Evolutionary conservation across 2,329 filamentous ascomycete species (phyloP), one percentile per base, ranked within the genome.

Genomic region (Cyanodermella asteris): DNA sequence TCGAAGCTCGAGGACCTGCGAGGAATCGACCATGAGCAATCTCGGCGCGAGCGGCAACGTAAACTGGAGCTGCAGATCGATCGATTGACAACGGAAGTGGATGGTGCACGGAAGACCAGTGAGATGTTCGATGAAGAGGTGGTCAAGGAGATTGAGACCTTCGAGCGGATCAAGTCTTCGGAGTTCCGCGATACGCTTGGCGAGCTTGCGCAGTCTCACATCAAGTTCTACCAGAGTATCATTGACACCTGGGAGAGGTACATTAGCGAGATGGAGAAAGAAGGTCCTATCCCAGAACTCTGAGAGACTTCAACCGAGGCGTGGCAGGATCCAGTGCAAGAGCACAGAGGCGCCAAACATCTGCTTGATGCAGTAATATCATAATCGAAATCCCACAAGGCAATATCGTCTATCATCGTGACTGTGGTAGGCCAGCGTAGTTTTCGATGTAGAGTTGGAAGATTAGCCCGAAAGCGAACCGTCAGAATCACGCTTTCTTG

Each of bases 121-220:
- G 81, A 94, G 49, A 72, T 80, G 44, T 97, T 97, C 41, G 87
- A 93, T 47, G 82, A 93, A 43, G 81, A 93, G 50, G 84, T 93
- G 2, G 74, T 94, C 21, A 74, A 77, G 40, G 87, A 97, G 47
- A 77, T 93, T 1, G 64, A 64, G 12, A 82, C 93, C 44, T 97
- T 97, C 51, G 87, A 97, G 53, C 66, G 82, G 28, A 94, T 94
- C 59, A 97, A 97, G 58, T 70, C 78, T 19, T 59, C 77, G 20
- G 84, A 97, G 56, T 90, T 97, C 50, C 77, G 78, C 46, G 65
- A 73, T 34, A 82, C 87, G 37, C 60, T 97, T 24, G 80, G 78
- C 3, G 70, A 67, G 3, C 50, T 97, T 24, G 80, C 84, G 0
- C 73, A 84, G 41, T 70, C 77, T 11, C 80, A 97, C 45, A 68